Evolutionary conservation across 805 yeast species (phyloP).

Genomic region (Zygoascus flipseniorum): DNA sequence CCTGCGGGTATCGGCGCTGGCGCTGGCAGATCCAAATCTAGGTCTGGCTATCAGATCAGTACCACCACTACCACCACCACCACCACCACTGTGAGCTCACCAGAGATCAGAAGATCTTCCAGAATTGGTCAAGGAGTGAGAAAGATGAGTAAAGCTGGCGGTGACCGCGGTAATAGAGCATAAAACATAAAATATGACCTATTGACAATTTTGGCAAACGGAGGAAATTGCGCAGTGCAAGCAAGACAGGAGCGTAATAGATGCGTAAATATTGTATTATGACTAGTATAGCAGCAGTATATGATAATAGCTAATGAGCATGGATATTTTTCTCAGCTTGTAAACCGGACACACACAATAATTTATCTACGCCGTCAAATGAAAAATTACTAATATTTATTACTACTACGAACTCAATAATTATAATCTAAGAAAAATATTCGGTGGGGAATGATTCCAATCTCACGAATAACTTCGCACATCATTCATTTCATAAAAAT

Average conservation of each 20-base stretch:
- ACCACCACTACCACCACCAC: constrained; percentile 19
- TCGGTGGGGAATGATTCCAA: too few species aligned
- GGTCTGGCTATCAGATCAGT: constrained; percentile 14
- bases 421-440: too few species aligned
- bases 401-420: too few species aligned
- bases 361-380: too few species aligned
- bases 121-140: constrained; percentile 14
- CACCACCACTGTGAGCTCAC: constrained; percentile 7
- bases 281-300: neutral
- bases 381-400: too few species aligned
- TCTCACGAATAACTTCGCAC: too few species aligned
- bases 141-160: constrained; percentile 7
- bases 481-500: too few species aligned
- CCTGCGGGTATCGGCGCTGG: constrained; percentile 20
- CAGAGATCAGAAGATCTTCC: constrained; percentile 17
- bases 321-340: neutral
- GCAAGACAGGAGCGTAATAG: neutral
- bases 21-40: constrained; percentile 11
- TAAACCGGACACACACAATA: too few species aligned
- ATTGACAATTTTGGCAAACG: neutral
- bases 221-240: neutral
- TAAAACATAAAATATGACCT: too few species aligned
- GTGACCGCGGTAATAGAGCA: neutral
- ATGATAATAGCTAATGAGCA: neutral
- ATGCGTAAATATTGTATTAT: neutral